Base-by-base conservation (phyloP, 2,329 filamentous ascomycete genomes). In the Beauveria brongniartii region DNA sequence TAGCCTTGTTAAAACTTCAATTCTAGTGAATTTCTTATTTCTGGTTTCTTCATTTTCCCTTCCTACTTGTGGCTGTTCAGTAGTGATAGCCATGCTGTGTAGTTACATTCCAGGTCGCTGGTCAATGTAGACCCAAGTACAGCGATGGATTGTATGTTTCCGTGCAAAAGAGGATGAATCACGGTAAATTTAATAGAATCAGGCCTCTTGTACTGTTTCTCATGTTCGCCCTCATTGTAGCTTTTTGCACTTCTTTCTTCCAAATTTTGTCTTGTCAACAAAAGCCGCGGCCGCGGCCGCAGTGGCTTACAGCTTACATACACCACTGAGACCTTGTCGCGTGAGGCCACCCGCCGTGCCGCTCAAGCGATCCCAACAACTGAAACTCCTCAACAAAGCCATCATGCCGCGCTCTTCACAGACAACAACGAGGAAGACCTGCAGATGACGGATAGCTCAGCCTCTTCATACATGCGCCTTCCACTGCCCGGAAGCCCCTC, bases 401-500 rank as follows among this genome's bases (percentile, higher is more conserved):
- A 46, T 37, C 53, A 61, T 61, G 53, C 47, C 34, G 44, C 24
- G 47, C 55, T 28, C n/a, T 41, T 20, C 34, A 18, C 24, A 50
- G 16, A 18, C 22, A 20, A 50, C 43, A 24, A 18, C 30, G 20
- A 55, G 34, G 37, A 48, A 20, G 26, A 55, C 10, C 4, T 37
- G n/a, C 46, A 48, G 44, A 61, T 61, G 52, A 61, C 52, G 8
- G 28, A 55, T 20, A 37, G 20, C 54, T 43, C 54, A 41, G 43
- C 28, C 30, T 16, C 48, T 43, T 46, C 40, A 6, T 28, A 28
- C 52, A 52, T 63, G 50, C 61, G 61, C 34, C 73, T 86, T 28
- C 84, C 82, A 41, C 75, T 87, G 69, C 83, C 84, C 9, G 83
- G 83, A 16, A 74, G 81, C 30, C 79, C 81, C 3, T 77, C 80